Evolutionary conservation across 164 flowering plant species (phyloP).

Genomic region (Nymphaea thermarum): DNA sequence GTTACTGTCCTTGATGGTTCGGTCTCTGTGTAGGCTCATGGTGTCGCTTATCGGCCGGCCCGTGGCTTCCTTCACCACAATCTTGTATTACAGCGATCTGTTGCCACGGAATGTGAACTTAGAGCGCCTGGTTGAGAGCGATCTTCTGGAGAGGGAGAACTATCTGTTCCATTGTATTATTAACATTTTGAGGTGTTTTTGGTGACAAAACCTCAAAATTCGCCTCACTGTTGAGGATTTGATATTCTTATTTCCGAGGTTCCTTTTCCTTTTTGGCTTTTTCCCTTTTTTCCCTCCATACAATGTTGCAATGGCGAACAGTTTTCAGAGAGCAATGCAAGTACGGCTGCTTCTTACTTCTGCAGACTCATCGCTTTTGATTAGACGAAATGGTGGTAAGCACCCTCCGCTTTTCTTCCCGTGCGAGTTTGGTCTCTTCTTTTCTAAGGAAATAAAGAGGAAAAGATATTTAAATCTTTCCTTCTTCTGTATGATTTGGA

Average conservation of each 20-base stretch:
- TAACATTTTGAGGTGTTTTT: constrained; percentile 46
- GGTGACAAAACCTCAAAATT: constrained; percentile 11
- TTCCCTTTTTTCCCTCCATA: background rate
- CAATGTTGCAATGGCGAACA: background rate
- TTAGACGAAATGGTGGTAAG: too few species aligned
- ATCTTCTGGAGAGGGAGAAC: constrained; percentile 32
- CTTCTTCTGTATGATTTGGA: too few species aligned
- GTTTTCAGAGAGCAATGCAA: background rate
- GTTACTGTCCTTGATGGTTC: constrained; percentile 31
- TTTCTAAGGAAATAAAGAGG: too few species aligned
- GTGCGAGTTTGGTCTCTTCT: too few species aligned
- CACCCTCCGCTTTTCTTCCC: too few species aligned
- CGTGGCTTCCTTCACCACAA: constrained; percentile 31
- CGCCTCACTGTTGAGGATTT: too few species aligned
- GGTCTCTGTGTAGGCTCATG: constrained; percentile 39
- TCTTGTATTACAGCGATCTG: constrained; percentile 44
- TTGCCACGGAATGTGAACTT: constrained; percentile 34
- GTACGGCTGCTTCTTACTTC: background rate
- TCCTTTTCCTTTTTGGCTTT: background rate
- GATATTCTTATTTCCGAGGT: too few species aligned
- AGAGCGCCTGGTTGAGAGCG: constrained; percentile 32
- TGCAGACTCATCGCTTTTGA: too few species aligned
- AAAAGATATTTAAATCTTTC: too few species aligned
- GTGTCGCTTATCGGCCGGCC: constrained; percentile 24
- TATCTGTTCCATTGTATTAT: constrained; percentile 43